Conservation (phyloP, 371 early-diverging fungal genomes). For the Conidiobolus incongruus region DNA sequence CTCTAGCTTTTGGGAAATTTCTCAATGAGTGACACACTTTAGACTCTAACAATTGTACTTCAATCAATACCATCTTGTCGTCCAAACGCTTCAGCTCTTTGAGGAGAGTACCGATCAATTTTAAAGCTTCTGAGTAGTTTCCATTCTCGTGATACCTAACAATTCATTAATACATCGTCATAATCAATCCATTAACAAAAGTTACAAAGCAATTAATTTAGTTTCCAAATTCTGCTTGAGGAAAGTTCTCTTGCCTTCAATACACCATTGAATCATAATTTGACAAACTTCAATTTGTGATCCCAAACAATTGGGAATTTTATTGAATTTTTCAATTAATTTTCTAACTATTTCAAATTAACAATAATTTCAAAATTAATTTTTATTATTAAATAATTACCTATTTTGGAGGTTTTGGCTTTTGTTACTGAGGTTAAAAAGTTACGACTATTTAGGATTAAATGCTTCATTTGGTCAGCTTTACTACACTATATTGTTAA, state of each 20-base stretch:
- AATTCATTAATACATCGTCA: not conserved
- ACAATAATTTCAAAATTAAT: not conserved
- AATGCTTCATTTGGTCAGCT: constrained; percentile 46
- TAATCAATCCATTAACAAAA: not conserved
- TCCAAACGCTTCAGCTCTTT: constrained; percentile 93
- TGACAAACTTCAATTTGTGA: constrained; percentile 83
- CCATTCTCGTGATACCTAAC: constrained; percentile 67
- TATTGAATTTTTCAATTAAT: constrained; percentile 70
- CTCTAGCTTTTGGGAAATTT: constrained; percentile 84
- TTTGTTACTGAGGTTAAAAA: constrained; percentile 69
- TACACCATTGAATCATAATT: constrained; percentile 82
- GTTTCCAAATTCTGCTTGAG: constrained; percentile 87
- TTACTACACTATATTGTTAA: constrained; percentile 18
- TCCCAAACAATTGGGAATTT: constrained; percentile 64
- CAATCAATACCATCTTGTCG: constrained; percentile 93
- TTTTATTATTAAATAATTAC: constrained; percentile 14
- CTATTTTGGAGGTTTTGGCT: constrained; percentile 90
- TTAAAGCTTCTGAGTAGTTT: constrained; percentile 79
- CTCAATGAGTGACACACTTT: constrained; percentile 80
- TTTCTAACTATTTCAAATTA: constrained; percentile 30
- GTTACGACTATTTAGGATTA: constrained; percentile 56
- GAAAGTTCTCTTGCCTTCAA: constrained; percentile 73
- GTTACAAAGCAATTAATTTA: constrained; percentile 59
- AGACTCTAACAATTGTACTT: constrained; percentile 91
- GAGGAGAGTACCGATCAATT: constrained; percentile 58